Base-by-base conservation (phyloP, 2,329 filamentous ascomycete genomes). In the Dothidotthia symphoricarpi region DNA sequence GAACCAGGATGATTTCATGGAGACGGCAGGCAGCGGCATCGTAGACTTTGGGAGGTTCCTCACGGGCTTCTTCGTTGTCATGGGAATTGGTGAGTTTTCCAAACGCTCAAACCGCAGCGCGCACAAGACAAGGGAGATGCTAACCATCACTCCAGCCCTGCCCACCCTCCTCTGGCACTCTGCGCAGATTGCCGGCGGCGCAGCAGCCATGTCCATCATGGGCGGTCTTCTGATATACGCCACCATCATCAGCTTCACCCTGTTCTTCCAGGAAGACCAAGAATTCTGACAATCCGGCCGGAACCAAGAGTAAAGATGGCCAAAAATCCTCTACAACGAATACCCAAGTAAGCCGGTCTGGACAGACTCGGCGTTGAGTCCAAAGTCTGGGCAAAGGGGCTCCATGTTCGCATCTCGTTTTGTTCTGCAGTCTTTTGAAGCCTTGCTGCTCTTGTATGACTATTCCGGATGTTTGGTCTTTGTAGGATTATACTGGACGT, bases 231-330 rank as follows among this genome's bases (percentile, higher is more conserved):
- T 98, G 64, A 98, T 98, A 66, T 98, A 98, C 71, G 88, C 88
- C 40, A 98, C 93, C 32, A 96, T 98, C 65, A 94, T 98, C 71
- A 93, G 86, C 72, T 98, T 98, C 69, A 85, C 86, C 52, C 86
- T 96, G 82, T 98, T 97, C 74, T 98, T 98, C 76, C 86, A 91
- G 66, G 90, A 97, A 70, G 89, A 97, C 67, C 86, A 95, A 64
- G 93, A 97, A 58, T 98, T 97, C 68, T 97, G 72, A 58, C 55
- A 61, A 53, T 47, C 53, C 48, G 59, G 54, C 45, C 52, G 46
- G 36, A 51, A 44, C 33, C 50, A 59, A 25, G 19, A 22, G 19
- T 22, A 22, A 9, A 22, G 19, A 22, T 22, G 19, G 19, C 19
- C 19, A 22, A 22, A 22, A 22, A 22, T 22, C 19, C 19, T 22